A percentile compares a stretch with the other conserved stretches of the same genome.
These are phyloP conservation scores for Podaxis sp. DNA, from an alignment of 768 basidiomycete genomes.

Conservation along the genomic window DNA sequence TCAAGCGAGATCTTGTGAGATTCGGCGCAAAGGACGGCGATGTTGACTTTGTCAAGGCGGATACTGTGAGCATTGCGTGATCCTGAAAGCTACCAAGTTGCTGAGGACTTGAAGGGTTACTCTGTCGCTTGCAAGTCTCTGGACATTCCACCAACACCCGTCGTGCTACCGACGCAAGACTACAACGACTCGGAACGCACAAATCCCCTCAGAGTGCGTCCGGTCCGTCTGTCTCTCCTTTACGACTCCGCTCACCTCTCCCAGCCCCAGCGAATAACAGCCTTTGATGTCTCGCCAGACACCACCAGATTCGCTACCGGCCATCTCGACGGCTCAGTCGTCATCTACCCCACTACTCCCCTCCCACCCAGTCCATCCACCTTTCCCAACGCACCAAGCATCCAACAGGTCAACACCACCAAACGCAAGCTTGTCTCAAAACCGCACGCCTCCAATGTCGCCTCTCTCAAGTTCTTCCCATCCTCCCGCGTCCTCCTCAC, in stretches of 20 bases:
- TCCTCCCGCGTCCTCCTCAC: conserved; percentile 72
- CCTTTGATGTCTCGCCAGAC: conserved; percentile 56
- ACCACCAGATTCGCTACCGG: conserved; percentile 53
- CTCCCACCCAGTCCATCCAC: conserved; percentile 16
- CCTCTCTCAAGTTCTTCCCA: conserved; percentile 59
- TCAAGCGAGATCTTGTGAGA: conserved; percentile 46
- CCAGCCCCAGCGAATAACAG: conserved; percentile 56
- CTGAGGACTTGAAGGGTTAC: conserved; percentile 30
- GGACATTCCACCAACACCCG: conserved; percentile 32
- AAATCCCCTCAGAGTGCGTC: conserved; percentile 36
- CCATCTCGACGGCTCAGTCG: conserved; percentile 57
- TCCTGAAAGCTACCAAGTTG: background rate
- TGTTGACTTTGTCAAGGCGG: conserved; percentile 32
- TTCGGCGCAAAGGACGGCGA: conserved; percentile 49
- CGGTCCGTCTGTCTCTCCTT: background rate
- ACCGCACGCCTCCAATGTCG: conserved; percentile 43
- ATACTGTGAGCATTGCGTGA: conserved; percentile 32
- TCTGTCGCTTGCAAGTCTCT: conserved; percentile 44
- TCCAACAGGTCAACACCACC: conserved; percentile 24
- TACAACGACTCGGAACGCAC: conserved; percentile 46
- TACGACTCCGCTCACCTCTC: conserved; percentile 1
- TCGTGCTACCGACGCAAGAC: conserved; percentile 30
- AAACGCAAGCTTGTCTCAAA: conserved; percentile 31
- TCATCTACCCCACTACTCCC: conserved; percentile 41
- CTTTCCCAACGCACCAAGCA: conserved; percentile 7